Evolutionary conservation across 768 basidiomycete species (phyloP).

Genomic region (Termitomyces heimii): DNA sequence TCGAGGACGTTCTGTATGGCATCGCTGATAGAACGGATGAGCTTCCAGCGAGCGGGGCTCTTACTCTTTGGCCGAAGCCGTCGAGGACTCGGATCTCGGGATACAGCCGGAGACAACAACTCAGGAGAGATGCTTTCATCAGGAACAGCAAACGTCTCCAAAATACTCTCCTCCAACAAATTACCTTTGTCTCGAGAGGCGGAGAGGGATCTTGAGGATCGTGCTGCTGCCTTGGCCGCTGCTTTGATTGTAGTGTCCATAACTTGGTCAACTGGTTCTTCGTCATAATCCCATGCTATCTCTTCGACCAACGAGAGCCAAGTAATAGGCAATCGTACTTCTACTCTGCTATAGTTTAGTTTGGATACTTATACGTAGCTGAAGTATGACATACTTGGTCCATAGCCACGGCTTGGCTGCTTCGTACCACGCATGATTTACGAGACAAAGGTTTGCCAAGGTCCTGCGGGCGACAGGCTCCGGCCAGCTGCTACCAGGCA

Average conservation of each 20-base stretch:
- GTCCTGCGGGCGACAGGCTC: constrained; percentile 62
- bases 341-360: constrained; percentile 34
- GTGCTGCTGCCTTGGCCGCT: constrained; percentile 57
- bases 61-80: constrained; percentile 72
- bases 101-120: constrained; percentile 70
- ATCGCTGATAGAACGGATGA: constrained; percentile 72
- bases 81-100: constrained; percentile 78
- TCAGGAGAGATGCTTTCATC: constrained; percentile 71
- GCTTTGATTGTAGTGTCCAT: constrained; percentile 65
- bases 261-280: constrained; percentile 56
- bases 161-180: constrained; percentile 54
- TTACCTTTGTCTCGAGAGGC: constrained; percentile 32
- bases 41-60: constrained; percentile 80
- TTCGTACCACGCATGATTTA: constrained; percentile 71
- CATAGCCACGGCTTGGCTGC: constrained; percentile 89
- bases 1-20: constrained; percentile 71
- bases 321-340: constrained; percentile 76
- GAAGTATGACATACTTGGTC: constrained; percentile 43
- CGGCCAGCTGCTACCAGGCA: constrained; percentile 64
- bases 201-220: constrained; percentile 30
- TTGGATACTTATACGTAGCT: not conserved
- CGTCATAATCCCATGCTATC: constrained; percentile 67
- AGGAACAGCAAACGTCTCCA: constrained; percentile 53
- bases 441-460: constrained; percentile 66
- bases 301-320: constrained; percentile 82